Conservation (phyloP, 1,284 basidiomycete species). For the Mixia osmundae region DNA sequence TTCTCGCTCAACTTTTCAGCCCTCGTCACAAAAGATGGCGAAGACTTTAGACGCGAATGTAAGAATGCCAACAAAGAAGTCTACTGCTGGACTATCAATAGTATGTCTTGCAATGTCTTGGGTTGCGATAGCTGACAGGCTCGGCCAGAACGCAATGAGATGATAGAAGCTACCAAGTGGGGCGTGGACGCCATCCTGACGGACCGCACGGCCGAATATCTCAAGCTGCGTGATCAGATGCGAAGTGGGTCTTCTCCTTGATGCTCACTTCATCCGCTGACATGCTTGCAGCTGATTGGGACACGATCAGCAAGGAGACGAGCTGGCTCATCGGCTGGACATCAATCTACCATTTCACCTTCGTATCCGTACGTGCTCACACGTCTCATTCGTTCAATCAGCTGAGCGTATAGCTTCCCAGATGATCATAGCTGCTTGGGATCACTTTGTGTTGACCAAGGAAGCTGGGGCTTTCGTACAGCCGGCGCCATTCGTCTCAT, state of each 20-base stretch:
- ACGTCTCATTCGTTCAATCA: too few species aligned
- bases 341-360: too few species aligned
- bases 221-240: constrained; percentile 43
- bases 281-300: too few species aligned
- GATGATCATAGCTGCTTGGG: too few species aligned
- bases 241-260: constrained; percentile 27
- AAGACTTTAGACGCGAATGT: constrained; percentile 53
- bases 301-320: too few species aligned
- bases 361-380: too few species aligned
- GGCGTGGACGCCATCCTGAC: constrained; percentile 72
- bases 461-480: too few species aligned
- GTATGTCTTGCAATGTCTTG: constrained; percentile 53
- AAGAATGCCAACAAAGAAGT: constrained; percentile 47
- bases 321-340: too few species aligned
- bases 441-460: too few species aligned
- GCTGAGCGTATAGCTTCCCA: too few species aligned
- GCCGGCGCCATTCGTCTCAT: too few species aligned
- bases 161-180: constrained; percentile 91
- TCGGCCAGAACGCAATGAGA: too few species aligned
- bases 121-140: constrained; percentile 78
- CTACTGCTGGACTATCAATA: neutral
- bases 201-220: constrained; percentile 52
- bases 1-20: constrained; percentile 66
- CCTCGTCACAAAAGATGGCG: constrained; percentile 42
- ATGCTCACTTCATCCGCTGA: neutral